Base-by-base conservation (phyloP, 352 stramenopile species). In the Globisporangium rhizosaccharum region DNA sequence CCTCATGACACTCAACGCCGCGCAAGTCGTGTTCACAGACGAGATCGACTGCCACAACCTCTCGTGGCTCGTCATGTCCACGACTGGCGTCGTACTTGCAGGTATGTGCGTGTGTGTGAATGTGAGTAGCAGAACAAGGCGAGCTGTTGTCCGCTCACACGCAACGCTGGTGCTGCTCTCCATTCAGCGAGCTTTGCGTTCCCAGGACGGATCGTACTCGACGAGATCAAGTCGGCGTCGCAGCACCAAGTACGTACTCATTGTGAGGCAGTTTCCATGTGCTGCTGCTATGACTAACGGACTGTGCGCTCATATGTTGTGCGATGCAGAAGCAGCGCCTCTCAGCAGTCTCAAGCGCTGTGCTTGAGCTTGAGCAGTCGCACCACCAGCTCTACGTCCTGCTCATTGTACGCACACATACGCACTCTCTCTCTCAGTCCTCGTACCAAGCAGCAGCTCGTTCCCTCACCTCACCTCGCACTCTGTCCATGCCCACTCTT, bases 61-160 rank as follows among this genome's bases (percentile, higher is more conserved):
- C 54, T 85, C 76, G 37, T 90, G 81, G 81, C 71, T 88, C 48
- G 59, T 81, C 53, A 88, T 87, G 76, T 90, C 81, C 23, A 66
- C 76, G 51, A 79, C 67, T 5, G 69, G 67, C 7, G 70, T 81
- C 50, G 66, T 87, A n/a, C 72, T 90, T 11, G 78, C 81, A 56
- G 76, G 81, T 87, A 36, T 7, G 45, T 49, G 3, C 28, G 9
- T 55, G 6, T 48, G 7, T 55, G 20, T 20, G 3, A 23, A 9
- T 15, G 4, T 50, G 18, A 15, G 39, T 12, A 45, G 2, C 33
- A 39, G 33, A 39, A 12, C 33, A 39, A 39, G 11, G 10, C 33
- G 33, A 39, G 33, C 41, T 45, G 41, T n/a, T 28, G n/a, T 25
- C 44, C 33, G 10, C 33, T 39, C 33, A 39, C 33, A 39, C 33